Base-by-base conservation (phyloP, 2,329 filamentous ascomycete genomes). In the Neofusicoccum kwambonambiense region DNA sequence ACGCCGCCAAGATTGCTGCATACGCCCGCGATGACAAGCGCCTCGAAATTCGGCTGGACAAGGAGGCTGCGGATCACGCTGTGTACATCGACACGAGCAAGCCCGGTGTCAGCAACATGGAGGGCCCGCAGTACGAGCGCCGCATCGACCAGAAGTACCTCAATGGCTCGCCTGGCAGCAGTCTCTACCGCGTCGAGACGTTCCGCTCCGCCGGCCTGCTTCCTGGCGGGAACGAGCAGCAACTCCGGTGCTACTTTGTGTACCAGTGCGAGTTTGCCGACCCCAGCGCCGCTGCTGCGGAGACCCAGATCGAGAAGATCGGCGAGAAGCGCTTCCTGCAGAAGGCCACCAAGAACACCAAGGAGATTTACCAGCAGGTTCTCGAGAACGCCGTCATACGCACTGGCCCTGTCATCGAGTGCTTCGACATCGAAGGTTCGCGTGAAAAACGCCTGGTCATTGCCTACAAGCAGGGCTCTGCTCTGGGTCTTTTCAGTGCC, bases 31-130 rank as follows among this genome's bases (percentile, higher is more conserved):
- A 96, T 77, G 94, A 98, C 80, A 96, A 96, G 83, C 89, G 90
- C 70, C 86, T 98, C 72, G 93, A 98, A 80, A 97, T 99, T 72
- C 88, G 93, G 68, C 82, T 99, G 47, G 94, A 98, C 76, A 97
- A 97, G 87, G 95, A 99, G 80, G 92, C 92, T 22, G 82, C 85
- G 66, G 95, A 98, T 76, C 95, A 98, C 75, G 95, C 95, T 66
- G 96, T 98, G 74, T 99, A 98, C 81, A 98, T 99, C 70, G 95
- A 99, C 77, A 99, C 95, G 64, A 97, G 93, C 78, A 90, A 90
- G 74, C 94, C 95, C 15, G 95, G 95, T 69, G 83, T 91, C 71
- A 91, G 89, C 66, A 85, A 89, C 52, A 82, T 91, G 22, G 82
- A 85, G 62, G 95, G 95, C 2, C 93, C 95, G n/a, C 86, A 89